Percentiles rank a stretch among this genome's conserved stretches.
Evolutionary conservation across 2,329 filamentous ascomycete genomes (phyloP).

Genomic region (Phyllosticta citribraziliensis): DNA sequence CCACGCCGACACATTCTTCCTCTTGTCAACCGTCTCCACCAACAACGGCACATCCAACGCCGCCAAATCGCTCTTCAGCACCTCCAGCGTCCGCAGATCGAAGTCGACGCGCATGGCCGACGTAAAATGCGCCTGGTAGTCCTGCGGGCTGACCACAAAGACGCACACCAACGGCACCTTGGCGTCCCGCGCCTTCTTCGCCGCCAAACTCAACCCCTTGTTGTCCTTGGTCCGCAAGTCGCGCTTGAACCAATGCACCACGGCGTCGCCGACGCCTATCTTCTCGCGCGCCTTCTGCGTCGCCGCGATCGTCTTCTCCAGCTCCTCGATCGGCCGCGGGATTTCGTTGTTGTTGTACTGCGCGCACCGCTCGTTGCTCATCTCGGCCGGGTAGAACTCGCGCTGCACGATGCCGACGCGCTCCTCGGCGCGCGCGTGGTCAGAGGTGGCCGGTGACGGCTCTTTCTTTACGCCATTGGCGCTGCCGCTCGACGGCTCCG

Average conservation of each 20-base stretch:
- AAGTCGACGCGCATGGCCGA: slow-evolving; percentile 70
- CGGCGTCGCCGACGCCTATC: slow-evolving; percentile 48
- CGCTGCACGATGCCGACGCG: slow-evolving; percentile 33
- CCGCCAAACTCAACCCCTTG: slow-evolving; percentile 57
- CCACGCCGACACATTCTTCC: slow-evolving; percentile 51
- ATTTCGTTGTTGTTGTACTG: slow-evolving; percentile 64
- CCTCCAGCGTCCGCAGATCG: slow-evolving; percentile 58
- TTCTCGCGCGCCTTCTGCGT: slow-evolving; percentile 47
- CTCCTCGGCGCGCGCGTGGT: slow-evolving; percentile 29
- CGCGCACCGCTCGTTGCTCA: slow-evolving; percentile 67
- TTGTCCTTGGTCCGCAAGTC: slow-evolving; percentile 71
- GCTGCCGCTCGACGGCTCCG: background rate
- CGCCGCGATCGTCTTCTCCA: slow-evolving; percentile 51
- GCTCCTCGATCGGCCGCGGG: slow-evolving; percentile 60
- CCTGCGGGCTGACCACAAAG: slow-evolving; percentile 73
- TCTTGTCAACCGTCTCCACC: slow-evolving; percentile 59
- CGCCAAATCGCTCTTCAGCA: slow-evolving; percentile 56
- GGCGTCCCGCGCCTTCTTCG: slow-evolving; percentile 54
- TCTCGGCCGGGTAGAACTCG: slow-evolving; percentile 76
- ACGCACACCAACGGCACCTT: slow-evolving; percentile 63
- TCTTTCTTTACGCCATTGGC: slow-evolving; percentile 11
- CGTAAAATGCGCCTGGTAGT: slow-evolving; percentile 71
- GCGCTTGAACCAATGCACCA: slow-evolving; percentile 86
- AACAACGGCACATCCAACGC: slow-evolving; percentile 68
- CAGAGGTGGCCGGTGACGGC: slow-evolving; percentile 12